Evolutionary conservation across 1,284 basidiomycete species (phyloP).

Genomic region (Marasmius tenuissimus): DNA sequence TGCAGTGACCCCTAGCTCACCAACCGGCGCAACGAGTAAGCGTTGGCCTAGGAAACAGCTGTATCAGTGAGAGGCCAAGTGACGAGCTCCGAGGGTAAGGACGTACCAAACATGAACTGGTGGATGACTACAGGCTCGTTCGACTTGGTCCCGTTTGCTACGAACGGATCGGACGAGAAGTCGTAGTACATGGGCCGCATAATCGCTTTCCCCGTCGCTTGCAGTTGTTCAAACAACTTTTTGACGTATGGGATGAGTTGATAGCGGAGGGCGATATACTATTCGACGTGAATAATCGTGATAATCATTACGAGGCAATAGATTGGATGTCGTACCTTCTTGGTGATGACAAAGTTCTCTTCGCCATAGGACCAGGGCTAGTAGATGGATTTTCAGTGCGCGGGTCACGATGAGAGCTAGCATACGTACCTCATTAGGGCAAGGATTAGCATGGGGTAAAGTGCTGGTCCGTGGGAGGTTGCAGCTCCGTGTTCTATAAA

Average conservation of each 20-base stretch:
- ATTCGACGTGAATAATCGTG: not conserved
- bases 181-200: conserved; percentile 39
- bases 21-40: conserved; percentile 37
- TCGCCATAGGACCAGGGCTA: conserved; percentile 42
- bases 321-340: conserved; percentile 25
- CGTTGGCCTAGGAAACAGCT: conserved; percentile 27
- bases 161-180: conserved; percentile 34
- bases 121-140: conserved; percentile 35
- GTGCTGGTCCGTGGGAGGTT: conserved; percentile 24
- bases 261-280: conserved; percentile 41
- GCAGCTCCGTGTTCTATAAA: conserved; percentile 29
- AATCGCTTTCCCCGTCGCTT: conserved; percentile 33
- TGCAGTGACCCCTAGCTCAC: conserved; percentile 26
- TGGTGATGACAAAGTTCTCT: conserved; percentile 38
- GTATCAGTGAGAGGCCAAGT: not conserved
- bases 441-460: conserved; percentile 31
- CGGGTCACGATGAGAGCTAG: not conserved
- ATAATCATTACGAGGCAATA: not conserved
- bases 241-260: conserved; percentile 37
- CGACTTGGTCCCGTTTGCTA: conserved; percentile 28
- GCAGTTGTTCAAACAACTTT: conserved; percentile 33
- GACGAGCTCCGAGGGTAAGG: not conserved
- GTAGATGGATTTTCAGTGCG: not conserved
- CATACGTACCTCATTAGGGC: conserved; percentile 36
- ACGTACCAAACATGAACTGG: conserved; percentile 38